Base-by-base conservation (phyloP, 2,329 filamentous ascomycete species). In the Trichoderma sp. region DNA sequence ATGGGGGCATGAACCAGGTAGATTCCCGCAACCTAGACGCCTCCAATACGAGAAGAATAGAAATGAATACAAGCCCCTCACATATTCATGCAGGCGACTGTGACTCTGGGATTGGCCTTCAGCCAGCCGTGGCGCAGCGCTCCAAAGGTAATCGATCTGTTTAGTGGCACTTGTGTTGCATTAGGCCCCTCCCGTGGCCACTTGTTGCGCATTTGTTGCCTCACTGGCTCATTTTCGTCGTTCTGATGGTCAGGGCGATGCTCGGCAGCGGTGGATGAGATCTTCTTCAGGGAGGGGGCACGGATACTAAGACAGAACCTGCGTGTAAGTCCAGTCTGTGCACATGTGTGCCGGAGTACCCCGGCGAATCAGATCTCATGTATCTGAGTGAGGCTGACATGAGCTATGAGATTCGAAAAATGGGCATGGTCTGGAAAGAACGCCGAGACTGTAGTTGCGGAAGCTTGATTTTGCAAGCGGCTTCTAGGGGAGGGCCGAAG, bases 51-150 rank as follows among this genome's bases (percentile, higher is more conserved):
- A 60, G 33, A 60, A 71, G 67, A 71, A 71, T 71, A 60, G 67
- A 41, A 38, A 71, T 71, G 67, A 71, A 71, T 71, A 71, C 50
- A 62, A 62, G 63, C 53, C 67, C 35, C 68, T 59, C 56, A 6
- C 38, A 62, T 31, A 60, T 63, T 71, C 56, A 50, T 24, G 11
- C 27, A 67, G 38, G 38, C 24, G 8, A n/a, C 16, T 62, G 12
- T 18, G 18, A 16, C 68, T 16, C 8, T 6, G 29, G 45, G 33
- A 45, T 71, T 45, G 53, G 56, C 67, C 67, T 29, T n/a, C 68
- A 21, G 29, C 68, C 38, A 31, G 35, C 56, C 9, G 14, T 63
- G 68, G 68, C 68, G 68, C 35, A 7, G 35, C 35, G n/a, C 7
- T 33, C 12, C 6, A 11, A 63, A 21, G 68, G 35, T 11, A 62